phyloP scores from a whole-genome alignment of 2,329 filamentous ascomycete genomes.

The Lachnellula hyalina region DNA sequence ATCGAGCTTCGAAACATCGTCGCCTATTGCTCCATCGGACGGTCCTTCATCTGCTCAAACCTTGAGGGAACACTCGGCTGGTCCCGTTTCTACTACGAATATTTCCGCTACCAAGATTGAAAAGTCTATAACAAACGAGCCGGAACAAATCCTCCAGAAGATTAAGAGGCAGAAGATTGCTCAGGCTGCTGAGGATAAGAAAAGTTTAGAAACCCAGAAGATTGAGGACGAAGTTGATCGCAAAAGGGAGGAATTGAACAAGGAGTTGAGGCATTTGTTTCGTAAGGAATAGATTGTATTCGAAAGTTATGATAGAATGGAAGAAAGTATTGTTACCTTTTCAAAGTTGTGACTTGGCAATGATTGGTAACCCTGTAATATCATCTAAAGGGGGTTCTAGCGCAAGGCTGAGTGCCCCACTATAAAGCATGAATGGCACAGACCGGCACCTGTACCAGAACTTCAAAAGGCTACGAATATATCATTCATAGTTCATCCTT shows the following conservation, averaged over 20 bases:
- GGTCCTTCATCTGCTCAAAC: not conserved
- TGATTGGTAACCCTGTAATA: not conserved
- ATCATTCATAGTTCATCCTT: not conserved
- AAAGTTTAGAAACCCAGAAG: not conserved
- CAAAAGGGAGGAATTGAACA: constrained; percentile 17
- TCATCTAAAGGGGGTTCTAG: not conserved
- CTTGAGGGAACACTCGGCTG: not conserved
- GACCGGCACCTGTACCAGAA: not conserved
- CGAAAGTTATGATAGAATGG: not conserved
- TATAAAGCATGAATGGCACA: no score
- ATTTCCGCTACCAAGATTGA: constrained; percentile 4
- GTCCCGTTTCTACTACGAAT: not conserved
- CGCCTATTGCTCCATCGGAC: not conserved
- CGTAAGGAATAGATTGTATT: constrained; percentile 9
- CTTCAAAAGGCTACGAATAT: not conserved
- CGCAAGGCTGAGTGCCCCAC: not conserved
- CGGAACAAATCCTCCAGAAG: constrained; percentile 20
- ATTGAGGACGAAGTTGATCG: not conserved
- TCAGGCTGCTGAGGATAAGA: not conserved
- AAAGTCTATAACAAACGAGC: constrained; percentile 16
- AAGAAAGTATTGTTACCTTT: not conserved
- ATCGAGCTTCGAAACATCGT: not conserved
- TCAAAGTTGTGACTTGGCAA: not conserved
- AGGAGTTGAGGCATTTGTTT: constrained; percentile 22
- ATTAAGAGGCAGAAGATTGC: constrained; percentile 9